Conservation (phyloP, 805 yeast genomes). For the Kazachstania psychrophila region DNA sequence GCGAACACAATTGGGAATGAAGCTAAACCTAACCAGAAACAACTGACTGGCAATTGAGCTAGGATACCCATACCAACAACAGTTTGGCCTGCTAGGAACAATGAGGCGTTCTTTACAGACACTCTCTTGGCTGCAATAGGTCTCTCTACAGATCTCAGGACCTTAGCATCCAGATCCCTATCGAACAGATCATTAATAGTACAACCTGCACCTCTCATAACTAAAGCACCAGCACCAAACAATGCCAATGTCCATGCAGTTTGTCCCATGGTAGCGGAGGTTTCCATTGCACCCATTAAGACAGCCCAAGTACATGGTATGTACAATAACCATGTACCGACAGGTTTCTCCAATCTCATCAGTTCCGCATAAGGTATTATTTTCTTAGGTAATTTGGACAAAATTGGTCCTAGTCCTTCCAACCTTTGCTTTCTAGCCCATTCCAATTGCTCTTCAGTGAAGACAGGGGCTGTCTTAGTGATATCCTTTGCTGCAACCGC, state of each 20-base stretch:
- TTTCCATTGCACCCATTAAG: constrained; percentile 72
- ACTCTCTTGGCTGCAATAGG: constrained; percentile 92
- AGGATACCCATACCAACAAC: constrained; percentile 64
- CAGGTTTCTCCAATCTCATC: constrained; percentile 89
- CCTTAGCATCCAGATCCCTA: constrained; percentile 71
- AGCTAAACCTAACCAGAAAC: constrained; percentile 74
- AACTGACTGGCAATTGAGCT: constrained; percentile 63
- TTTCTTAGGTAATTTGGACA: constrained; percentile 56
- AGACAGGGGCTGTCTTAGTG: no score
- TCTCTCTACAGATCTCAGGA: constrained; percentile 77
- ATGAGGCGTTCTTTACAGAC: constrained; percentile 54
- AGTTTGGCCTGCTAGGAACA: constrained; percentile 66
- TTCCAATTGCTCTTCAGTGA: constrained; percentile 23
- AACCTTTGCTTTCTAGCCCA: constrained; percentile 43
- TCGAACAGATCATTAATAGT: constrained; percentile 88
- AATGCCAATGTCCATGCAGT: constrained; percentile 55
- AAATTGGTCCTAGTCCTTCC: constrained; percentile 40
- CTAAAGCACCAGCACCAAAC: constrained; percentile 74
- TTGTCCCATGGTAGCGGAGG: constrained; percentile 57
- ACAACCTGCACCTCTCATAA: constrained; percentile 98
- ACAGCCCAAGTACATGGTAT: constrained; percentile 92
- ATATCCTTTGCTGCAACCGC: no score
- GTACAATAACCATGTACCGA: constrained; percentile 79
- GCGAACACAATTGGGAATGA: constrained; percentile 73
- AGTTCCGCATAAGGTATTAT: constrained; percentile 88